Conservation (phyloP, 2,329 filamentous ascomycete genomes). For the Aspergillus brasiliensis region DNA sequence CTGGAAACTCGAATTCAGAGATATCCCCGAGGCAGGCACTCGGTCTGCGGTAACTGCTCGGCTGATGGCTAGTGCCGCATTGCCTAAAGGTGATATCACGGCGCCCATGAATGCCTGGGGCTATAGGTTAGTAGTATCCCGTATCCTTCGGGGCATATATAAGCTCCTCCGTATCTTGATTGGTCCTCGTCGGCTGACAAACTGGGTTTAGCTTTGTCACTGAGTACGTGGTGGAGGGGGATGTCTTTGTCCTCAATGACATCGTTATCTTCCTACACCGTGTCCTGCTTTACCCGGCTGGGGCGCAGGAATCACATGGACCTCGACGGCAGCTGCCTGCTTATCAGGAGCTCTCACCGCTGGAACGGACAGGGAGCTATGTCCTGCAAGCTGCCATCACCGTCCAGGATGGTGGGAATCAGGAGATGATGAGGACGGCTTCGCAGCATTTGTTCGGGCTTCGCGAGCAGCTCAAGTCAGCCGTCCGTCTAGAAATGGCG, state of each 20-base stretch:
- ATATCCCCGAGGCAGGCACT: constrained; percentile 55
- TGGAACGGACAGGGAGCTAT: constrained; percentile 61
- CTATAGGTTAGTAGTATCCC: constrained; percentile 50
- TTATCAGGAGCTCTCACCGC: constrained; percentile 49
- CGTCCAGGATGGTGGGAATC: constrained; percentile 58
- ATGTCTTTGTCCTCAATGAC: constrained; percentile 61
- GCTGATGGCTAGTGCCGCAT: constrained; percentile 51
- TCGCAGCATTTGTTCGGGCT: constrained; percentile 58
- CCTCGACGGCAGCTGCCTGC: constrained; percentile 45
- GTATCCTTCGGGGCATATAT: constrained; percentile 10
- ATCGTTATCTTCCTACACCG: constrained; percentile 60
- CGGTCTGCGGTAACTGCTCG: constrained; percentile 57
- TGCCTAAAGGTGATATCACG: constrained; percentile 54
- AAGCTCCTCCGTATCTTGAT: constrained; percentile 8
- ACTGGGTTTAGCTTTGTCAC: constrained; percentile 52
- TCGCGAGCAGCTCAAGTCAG: constrained; percentile 57
- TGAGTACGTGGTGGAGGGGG: constrained; percentile 59
- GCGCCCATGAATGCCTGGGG: constrained; percentile 55
- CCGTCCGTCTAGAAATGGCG: constrained; percentile 58
- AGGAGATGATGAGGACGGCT: constrained; percentile 56
- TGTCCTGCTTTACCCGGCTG: constrained; percentile 51
- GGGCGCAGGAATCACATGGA: constrained; percentile 30
- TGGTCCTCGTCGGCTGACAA: constrained; percentile 9
- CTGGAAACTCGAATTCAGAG: constrained; percentile 52
- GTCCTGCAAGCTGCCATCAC: constrained; percentile 61